Percentiles rank a stretch among this genome's conserved stretches.
Conservation (phyloP, 2,329 filamentous ascomycete genomes). For the Ophidiomyces ophidiicola region DNA sequence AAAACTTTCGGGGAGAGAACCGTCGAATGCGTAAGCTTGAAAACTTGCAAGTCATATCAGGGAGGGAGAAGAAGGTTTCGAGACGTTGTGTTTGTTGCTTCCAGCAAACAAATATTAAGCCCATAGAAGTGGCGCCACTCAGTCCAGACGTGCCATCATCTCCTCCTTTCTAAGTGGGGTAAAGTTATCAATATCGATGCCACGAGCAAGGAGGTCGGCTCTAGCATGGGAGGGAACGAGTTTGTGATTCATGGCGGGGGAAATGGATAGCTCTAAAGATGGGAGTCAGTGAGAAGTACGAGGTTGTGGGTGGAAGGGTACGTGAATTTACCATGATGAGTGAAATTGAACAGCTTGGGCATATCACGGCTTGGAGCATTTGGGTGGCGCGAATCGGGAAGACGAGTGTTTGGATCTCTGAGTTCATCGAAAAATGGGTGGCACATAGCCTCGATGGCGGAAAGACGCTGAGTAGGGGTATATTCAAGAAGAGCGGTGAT, state of each 20-base stretch:
- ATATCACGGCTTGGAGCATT: conserved; percentile 69
- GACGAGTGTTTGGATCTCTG: conserved; percentile 74
- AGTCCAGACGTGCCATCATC: conserved; percentile 97
- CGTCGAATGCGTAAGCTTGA: conserved; percentile 6
- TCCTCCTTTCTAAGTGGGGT: conserved; percentile 82
- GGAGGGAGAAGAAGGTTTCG: background rate
- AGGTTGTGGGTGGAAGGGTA: background rate
- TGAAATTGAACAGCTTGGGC: conserved; percentile 84
- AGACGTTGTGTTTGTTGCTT: conserved; percentile 15
- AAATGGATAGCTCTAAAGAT: conserved; percentile 78
- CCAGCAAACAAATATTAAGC: conserved; percentile 27
- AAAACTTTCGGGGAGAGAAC: conserved; percentile 7
- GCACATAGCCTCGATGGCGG: conserved; percentile 90
- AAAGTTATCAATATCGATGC: conserved; percentile 88
- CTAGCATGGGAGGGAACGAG: conserved; percentile 77
- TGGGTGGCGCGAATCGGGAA: conserved; percentile 88
- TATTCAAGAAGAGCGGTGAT: conserved; percentile 92
- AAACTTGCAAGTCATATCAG: conserved; percentile 9
- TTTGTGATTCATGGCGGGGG: conserved; percentile 71
- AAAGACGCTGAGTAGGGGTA: conserved; percentile 87
- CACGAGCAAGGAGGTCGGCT: conserved; percentile 58
- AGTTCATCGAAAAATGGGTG: conserved; percentile 98
- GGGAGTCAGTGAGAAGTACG: background rate
- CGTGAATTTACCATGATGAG: conserved; percentile 68
- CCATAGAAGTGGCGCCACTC: conserved; percentile 37